Evolutionary conservation across 495 filamentous ascomycete species (phyloP).

Genomic region (Neurospora sp.): DNA sequence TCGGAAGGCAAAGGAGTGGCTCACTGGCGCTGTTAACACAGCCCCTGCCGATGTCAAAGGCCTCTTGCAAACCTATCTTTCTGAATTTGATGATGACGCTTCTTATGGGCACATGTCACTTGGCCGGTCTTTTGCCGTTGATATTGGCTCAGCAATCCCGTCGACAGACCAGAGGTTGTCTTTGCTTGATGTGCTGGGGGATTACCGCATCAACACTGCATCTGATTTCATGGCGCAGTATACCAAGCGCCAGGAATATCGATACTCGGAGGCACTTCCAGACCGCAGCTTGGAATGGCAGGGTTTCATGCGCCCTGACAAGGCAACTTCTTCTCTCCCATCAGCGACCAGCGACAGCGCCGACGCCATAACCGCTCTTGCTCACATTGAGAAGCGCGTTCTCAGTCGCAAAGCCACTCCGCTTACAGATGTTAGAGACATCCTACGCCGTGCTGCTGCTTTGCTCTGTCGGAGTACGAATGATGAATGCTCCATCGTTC

Average conservation of each 20-base stretch:
- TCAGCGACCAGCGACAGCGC: constrained; percentile 37
- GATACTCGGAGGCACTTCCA: constrained; percentile 60
- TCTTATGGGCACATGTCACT: constrained; percentile 82
- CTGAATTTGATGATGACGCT: constrained; percentile 81
- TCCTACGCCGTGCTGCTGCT: constrained; percentile 71
- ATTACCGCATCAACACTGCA: constrained; percentile 70
- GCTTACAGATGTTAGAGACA: constrained; percentile 66
- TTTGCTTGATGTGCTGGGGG: constrained; percentile 62
- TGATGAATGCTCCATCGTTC: constrained; percentile 65
- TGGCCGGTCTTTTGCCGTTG: constrained; percentile 88
- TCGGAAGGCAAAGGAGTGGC: constrained; percentile 68
- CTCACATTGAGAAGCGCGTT: constrained; percentile 58
- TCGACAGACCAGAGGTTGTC: constrained; percentile 76
- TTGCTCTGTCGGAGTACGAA: constrained; percentile 66
- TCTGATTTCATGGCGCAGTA: constrained; percentile 96
- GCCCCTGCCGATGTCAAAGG: constrained; percentile 94
- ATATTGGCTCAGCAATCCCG: constrained; percentile 83
- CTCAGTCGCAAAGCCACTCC: constrained; percentile 54
- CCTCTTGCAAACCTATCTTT: constrained; percentile 87
- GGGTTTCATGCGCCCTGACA: constrained; percentile 42
- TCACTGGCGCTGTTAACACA: constrained; percentile 65
- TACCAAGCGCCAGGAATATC: constrained; percentile 91
- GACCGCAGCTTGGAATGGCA: constrained; percentile 54
- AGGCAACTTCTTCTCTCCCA: constrained; percentile 30
- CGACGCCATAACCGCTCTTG: constrained; percentile 49